Conservation (phyloP, 441 rosid species). For the Geranium incanum region DNA sequence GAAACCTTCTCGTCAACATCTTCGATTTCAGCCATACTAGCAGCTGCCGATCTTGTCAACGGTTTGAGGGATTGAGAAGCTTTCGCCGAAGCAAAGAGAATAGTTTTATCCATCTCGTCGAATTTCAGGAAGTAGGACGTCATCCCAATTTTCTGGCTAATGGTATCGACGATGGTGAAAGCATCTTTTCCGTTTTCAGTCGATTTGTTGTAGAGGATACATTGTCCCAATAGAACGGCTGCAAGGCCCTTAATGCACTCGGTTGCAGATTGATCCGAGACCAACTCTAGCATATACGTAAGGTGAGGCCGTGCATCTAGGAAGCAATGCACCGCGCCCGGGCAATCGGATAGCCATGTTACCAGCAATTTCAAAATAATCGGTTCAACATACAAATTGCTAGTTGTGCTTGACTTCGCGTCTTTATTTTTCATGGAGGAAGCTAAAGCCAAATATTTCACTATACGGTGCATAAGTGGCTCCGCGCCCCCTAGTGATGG, state of each 20-base stretch:
- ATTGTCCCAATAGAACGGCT: conserved; percentile 77
- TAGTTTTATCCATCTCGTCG: conserved; percentile 23
- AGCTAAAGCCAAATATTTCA: conserved; percentile 82
- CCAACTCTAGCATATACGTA: conserved; percentile 72
- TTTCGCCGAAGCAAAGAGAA: too few species aligned
- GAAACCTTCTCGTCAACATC: conserved; percentile 48
- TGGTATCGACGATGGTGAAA: conserved; percentile 63
- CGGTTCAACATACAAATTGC: conserved; percentile 53
- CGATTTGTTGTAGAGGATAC: conserved; percentile 68
- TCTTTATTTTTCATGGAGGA: conserved; percentile 73
- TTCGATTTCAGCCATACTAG: conserved; percentile 38
- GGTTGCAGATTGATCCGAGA: conserved; percentile 59
- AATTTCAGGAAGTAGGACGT: conserved; percentile 69
- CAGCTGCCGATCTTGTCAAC: too few species aligned
- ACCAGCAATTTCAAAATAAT: conserved; percentile 82
- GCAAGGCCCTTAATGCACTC: conserved; percentile 70
- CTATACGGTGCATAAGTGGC: conserved; percentile 78
- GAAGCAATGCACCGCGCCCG: conserved; percentile 81
- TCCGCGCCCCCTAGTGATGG: conserved; percentile 81
- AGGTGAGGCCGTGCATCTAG: conserved; percentile 83
- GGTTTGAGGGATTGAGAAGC: too few species aligned
- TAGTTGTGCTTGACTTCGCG: conserved; percentile 41
- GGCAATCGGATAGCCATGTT: conserved; percentile 77
- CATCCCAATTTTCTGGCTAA: conserved; percentile 86
- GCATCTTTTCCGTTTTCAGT: conserved; percentile 73